Conservation (phyloP, 2,329 filamentous ascomycete species). For the Ophiostoma perfectum region DNA sequence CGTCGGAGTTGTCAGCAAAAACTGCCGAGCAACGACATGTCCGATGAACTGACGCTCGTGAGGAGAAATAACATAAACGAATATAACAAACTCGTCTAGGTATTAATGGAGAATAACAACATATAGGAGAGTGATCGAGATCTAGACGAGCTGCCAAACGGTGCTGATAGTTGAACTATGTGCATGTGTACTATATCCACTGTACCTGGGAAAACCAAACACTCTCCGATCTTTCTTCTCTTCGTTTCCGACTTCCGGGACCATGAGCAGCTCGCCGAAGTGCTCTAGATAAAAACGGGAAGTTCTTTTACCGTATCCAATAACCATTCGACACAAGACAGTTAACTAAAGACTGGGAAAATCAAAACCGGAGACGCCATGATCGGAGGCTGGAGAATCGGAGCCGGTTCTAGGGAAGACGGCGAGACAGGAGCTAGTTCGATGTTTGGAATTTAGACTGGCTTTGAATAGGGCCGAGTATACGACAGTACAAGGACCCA, state of each 20-base stretch:
- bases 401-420: not conserved
- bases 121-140: too few species aligned
- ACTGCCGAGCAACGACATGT: not conserved
- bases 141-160: too few species aligned
- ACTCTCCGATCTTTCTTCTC: too few species aligned
- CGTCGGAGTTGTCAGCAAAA: not conserved
- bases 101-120: too few species aligned
- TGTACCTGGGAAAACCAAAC: too few species aligned
- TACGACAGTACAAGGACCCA: not conserved
- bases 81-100: too few species aligned
- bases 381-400: not conserved
- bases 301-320: not conserved
- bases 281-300: not conserved
- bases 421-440: not conserved
- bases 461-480: not conserved
- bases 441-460: not conserved
- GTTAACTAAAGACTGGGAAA: not conserved
- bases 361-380: not conserved
- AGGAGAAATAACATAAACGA: not conserved
- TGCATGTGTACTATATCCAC: too few species aligned
- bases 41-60: not conserved
- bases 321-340: not conserved
- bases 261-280: too few species aligned
- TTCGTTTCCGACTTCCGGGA: too few species aligned
- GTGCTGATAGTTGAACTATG: too few species aligned